Base-by-base conservation (phyloP, 148 eudicot genomes). In the Cornus florida region DNA sequence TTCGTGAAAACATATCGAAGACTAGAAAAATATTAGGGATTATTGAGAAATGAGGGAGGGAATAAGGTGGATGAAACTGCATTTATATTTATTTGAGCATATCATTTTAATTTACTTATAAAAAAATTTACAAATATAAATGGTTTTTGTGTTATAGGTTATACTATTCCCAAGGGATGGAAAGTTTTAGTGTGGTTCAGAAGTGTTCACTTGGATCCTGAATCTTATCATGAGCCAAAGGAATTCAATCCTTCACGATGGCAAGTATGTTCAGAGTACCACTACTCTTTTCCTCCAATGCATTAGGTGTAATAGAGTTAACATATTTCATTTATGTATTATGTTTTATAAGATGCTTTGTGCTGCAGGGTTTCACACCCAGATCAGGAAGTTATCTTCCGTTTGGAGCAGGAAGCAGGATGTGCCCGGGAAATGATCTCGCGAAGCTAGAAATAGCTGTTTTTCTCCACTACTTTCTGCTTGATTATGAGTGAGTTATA, bases 401-500 rank as follows among this genome's bases (percentile, higher is more conserved):
- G 4, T 96, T 96, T 77, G 97, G 98, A 20, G 91, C 87, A 22
- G 99, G 99, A 77, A 86, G 87, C 81, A 86, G 95, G 70, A 38
- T 90, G 74, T 96, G 99, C 71, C 99, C 99, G 1, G 99, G 99
- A 81, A 93, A 95, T 70, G 99, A 95, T 65, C 97, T 95, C 2
- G 99, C 99, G 0, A 93, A 93, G 90, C 90, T 96, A 12, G 99
- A 96, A 79, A 91, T 92, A 62, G 56, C 97, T 3, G 89, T 96
- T 70, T 96, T 96, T 53, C 94, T 96, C 71, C 99, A 96, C 77
- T 74, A 96, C 84, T 96, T 91, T 81, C 95, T 96, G 73, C 88
- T 96, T n/a, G 81, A 78, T 59, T 96, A 96, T 70, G 77, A 86
- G 99, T 92, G 77, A 88, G 88, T 80, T 67, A 24, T 60, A 20